Evolutionary conservation across 768 basidiomycete species (phyloP).

Genomic region (Termitomyces sp.): DNA sequence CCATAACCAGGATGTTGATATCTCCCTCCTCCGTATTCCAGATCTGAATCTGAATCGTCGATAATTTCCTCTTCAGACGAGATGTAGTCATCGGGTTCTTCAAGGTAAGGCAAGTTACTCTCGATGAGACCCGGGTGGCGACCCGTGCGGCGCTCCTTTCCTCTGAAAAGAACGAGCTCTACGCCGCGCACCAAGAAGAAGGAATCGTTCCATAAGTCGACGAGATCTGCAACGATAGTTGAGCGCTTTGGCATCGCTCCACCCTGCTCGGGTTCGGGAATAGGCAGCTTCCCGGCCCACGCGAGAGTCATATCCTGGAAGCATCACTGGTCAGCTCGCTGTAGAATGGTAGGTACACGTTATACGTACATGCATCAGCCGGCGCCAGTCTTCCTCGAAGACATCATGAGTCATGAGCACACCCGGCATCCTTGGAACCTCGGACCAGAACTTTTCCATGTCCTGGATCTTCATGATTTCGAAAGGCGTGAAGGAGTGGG

Average conservation of each 20-base stretch:
- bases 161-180: constrained; percentile 81
- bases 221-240: constrained; percentile 62
- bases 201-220: constrained; percentile 77
- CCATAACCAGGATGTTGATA: constrained; percentile 39
- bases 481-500: constrained; percentile 68
- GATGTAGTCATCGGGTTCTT: constrained; percentile 41
- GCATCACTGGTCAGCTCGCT: constrained; percentile 2
- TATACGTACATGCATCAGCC: constrained; percentile 67
- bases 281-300: constrained; percentile 76
- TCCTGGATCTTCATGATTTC: constrained; percentile 69
- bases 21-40: constrained; percentile 37
- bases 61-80: constrained; percentile 40
- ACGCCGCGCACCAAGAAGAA: constrained; percentile 76
- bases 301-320: constrained; percentile 68
- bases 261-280: constrained; percentile 46
- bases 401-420: constrained; percentile 77
- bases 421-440: constrained; percentile 68
- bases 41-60: constrained; percentile 37
- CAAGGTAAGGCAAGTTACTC: constrained; percentile 47
- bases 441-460: constrained; percentile 72
- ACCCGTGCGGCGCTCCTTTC: constrained; percentile 76
- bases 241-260: constrained; percentile 58
- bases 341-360: not conserved
- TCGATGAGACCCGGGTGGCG: constrained; percentile 53
- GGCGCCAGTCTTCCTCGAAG: constrained; percentile 74